phyloP scores from a whole-genome alignment of 2,329 filamentous ascomycete species.

The Helminthosporium solani region DNA sequence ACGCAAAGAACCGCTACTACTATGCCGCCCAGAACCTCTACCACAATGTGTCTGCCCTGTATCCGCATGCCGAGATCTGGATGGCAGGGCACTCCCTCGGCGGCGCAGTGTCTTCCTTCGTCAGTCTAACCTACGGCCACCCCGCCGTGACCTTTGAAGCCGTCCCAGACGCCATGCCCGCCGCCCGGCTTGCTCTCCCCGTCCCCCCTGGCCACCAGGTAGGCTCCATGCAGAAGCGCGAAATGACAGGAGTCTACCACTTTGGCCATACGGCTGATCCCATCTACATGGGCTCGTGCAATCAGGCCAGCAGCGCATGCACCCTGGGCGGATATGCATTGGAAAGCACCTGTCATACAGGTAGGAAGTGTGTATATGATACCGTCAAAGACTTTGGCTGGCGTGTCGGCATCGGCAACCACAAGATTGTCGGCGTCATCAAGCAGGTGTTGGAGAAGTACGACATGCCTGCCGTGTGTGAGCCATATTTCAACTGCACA shows the following conservation, averaged over 20 bases:
- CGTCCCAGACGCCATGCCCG: conserved; percentile 85
- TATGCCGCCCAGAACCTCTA: conserved; percentile 85
- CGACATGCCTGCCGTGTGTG: conserved; percentile 75
- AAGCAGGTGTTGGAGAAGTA: conserved; percentile 83
- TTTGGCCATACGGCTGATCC: conserved; percentile 96
- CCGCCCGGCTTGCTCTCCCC: conserved; percentile 79
- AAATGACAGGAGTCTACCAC: conserved; percentile 77
- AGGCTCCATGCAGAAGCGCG: conserved; percentile 61
- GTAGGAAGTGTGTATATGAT: conserved; percentile 85
- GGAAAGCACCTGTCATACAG: conserved; percentile 89
- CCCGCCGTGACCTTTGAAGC: conserved; percentile 93
- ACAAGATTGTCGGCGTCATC: conserved; percentile 87
- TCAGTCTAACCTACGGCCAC: conserved; percentile 87
- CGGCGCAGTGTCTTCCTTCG: conserved; percentile 81
- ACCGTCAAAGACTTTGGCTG: conserved; percentile 89
- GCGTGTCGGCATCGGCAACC: conserved; percentile 86
- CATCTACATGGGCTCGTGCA: conserved; percentile 90
- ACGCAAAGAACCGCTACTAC: conserved; percentile 87
- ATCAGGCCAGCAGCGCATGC: conserved; percentile 83
- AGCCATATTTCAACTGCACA: conserved; percentile 71
- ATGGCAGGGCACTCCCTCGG: conserved; percentile 89
- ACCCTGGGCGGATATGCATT: conserved; percentile 91
- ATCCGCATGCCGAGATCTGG: conserved; percentile 84
- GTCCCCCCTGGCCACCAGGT: conserved; percentile 77
- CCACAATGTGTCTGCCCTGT: conserved; percentile 85